phyloP scores from a whole-genome alignment of 208 protist genomes.

The Trypanosoma brucei region DNA sequence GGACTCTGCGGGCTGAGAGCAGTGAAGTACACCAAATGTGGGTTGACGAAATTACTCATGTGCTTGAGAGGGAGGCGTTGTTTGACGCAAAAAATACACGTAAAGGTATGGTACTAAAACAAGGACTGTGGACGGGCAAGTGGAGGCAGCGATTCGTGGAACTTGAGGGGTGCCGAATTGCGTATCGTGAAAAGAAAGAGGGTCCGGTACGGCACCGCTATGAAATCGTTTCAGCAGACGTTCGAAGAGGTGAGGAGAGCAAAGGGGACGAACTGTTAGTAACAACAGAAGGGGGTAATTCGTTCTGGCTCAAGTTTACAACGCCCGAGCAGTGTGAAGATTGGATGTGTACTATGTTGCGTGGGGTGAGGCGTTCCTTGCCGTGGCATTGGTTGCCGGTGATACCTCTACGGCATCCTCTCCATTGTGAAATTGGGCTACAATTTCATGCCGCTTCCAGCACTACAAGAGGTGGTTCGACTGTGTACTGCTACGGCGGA shows the following conservation, averaged over 20 bases:
- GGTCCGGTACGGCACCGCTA: conserved; percentile 36
- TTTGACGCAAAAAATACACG: conserved; percentile 7
- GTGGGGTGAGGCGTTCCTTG: conserved; percentile 24
- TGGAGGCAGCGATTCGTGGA: conserved; percentile 63
- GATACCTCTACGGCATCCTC: conserved; percentile 7
- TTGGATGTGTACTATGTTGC: conserved; percentile 37
- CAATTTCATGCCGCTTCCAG: conserved; percentile 49
- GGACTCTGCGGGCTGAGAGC: conserved; percentile 53
- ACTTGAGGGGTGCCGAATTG: conserved; percentile 46
- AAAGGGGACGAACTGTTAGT: conserved; percentile 40
- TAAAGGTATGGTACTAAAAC: conserved; percentile 50
- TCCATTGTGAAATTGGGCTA: conserved; percentile 26
- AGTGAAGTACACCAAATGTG: conserved; percentile 18
- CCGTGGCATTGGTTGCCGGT: conserved; percentile 64
- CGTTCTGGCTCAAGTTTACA: conserved; percentile 67
- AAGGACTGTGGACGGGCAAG: conserved; percentile 48
- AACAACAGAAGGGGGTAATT: conserved; percentile 46
- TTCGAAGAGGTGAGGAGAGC: conserved; percentile 9
- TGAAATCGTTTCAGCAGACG: conserved; percentile 47
- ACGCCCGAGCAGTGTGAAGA: conserved; percentile 33
- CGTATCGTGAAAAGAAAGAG: conserved; percentile 34
- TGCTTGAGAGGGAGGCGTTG: conserved; percentile 3
- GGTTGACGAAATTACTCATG: conserved; percentile 12
- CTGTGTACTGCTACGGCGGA: conserved; percentile 37
- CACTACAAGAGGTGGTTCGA: conserved; percentile 17